Base-by-base conservation (phyloP, 805 yeast genomes). In the Lipomyces orientalis region DNA sequence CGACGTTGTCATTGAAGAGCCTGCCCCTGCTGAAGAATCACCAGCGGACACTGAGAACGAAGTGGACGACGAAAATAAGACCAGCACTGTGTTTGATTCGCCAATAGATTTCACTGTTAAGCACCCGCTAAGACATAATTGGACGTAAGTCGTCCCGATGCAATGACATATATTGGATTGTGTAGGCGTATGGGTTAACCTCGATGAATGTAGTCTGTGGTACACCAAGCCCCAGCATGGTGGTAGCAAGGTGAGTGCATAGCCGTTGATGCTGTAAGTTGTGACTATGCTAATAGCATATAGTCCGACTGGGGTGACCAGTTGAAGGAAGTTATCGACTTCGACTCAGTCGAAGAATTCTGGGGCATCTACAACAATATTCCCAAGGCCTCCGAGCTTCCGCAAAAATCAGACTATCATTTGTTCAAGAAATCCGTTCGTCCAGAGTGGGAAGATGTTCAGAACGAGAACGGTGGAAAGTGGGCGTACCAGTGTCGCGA, bases 401-500 rank as follows among this genome's bases (percentile, higher is more conserved):
- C 98, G 74, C 77, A 89, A 76, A 91, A 89, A 80, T 90, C 97
- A 12, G 98, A 95, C 81, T 94, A 94, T 82, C 97, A 95, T 79
- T 87, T 94, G 76, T 95, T 95, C 85, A 90, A 94, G 82, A 90
- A 90, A 78, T 97, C 93, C 66, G 88, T 95, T 76, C 90, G 91
- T 80, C 99, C 99, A 65, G 98, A 95, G 85, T 95, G 99, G 99
- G 99, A 95, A 84, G 98, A 95, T 80, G 84, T 82, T 64, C 86
- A 87, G 72, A 95, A 95, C 81, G 80, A 90, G 68, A 85, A 88
- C 74, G 99, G 99, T 78, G 99, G 99, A 77, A 92, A 91, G 82
- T 95, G 97, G 97, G 84, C 90, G 55, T 90, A 86, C 81, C 88
- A 86, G 80, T 88, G 90, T 81, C 88, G 84, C 79, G 84, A 86